Evolutionary conservation across 192 early-diverging fungal species (phyloP), one percentile per base, ranked within the genome.

Genomic region (Backusella morwellensis): DNA sequence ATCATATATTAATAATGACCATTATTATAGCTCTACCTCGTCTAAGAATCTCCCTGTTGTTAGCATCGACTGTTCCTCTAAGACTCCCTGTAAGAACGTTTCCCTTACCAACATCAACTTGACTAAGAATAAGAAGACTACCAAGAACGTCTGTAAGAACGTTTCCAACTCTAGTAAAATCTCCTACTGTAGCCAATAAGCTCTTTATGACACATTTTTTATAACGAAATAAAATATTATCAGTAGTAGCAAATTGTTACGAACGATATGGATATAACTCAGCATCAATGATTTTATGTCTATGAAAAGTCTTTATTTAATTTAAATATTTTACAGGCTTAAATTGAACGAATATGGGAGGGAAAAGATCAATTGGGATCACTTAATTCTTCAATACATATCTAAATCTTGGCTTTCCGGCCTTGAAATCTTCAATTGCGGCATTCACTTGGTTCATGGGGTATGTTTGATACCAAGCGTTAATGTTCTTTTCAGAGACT

Each of bases 401-500:
- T 40, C 38, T 40, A 40, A 40, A 40, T 40, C 38, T 40, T 40
- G 38, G 38, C 38, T 40, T 40, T 40, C 38, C 38, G 9, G 38
- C 38, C 38, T 40, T 40, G 11, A 40, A 40, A 42, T 78, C 85
- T 80, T 87, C 80, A 40, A 93, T 75, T n/a, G 89, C 94, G 42
- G 87, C 86, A 72, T 92, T 91, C 71, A 85, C 81, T 34, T 92
- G 79, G 34, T 76, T 85, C 85, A 94, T 91, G 8, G 91, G 86
- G 40, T 77, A 78, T 35, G 75, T 79, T 71, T 89, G 88, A 38
- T 92, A 85, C 72, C 83, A 84, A 0, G 90, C 83, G 35, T 77
- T 78, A 66, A 93, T 81, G n/a, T 86, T 78, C 42, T 87, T 82
- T 84, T 91, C 77, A 52, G 79, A 86, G 3, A 90, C 85, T 68